These are phyloP conservation scores for Pulveroboletus sp. DNA, from an alignment of 768 basidiomycete genomes.

Conservation along the genomic window DNA sequence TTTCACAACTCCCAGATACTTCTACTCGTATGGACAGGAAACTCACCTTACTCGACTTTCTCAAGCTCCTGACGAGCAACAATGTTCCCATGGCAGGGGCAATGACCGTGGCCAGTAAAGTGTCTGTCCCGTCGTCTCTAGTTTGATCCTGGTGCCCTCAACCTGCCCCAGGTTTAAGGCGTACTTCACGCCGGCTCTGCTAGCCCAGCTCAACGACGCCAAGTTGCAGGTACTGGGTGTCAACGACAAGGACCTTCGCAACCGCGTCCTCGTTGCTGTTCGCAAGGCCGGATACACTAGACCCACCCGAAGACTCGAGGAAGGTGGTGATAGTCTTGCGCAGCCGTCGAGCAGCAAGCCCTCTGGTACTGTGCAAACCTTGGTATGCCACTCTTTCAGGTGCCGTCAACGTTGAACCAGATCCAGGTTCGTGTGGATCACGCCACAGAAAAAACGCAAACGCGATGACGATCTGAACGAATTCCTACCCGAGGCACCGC, in stretches of 20 bases:
- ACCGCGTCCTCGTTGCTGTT: slow-evolving; percentile 52
- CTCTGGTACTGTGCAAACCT: slow-evolving; percentile 23
- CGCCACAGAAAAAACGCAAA: slow-evolving; percentile 50
- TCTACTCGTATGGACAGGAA: slow-evolving; percentile 40
- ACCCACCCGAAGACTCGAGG: slow-evolving; percentile 15
- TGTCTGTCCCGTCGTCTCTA: slow-evolving; percentile 38
- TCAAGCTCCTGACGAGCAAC: slow-evolving; percentile 59
- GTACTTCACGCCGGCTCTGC: slow-evolving; percentile 54
- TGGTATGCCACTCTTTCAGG: slow-evolving; percentile 24
- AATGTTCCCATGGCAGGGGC: slow-evolving; percentile 58
- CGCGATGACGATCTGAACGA: slow-evolving; percentile 47
- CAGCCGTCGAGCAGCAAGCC: background rate
- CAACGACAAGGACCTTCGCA: slow-evolving; percentile 60
- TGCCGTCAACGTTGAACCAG: background rate
- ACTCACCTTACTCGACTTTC: slow-evolving; percentile 58
- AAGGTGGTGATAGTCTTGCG: background rate
- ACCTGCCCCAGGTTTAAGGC: slow-evolving; percentile 59
- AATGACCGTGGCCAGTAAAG: slow-evolving; percentile 65
- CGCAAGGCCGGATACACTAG: slow-evolving; percentile 57
- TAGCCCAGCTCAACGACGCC: slow-evolving; percentile 53
- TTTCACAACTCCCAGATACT: too few species aligned
- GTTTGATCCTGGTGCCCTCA: slow-evolving; percentile 3
- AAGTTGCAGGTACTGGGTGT: slow-evolving; percentile 58
- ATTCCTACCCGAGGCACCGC: slow-evolving; percentile 48
- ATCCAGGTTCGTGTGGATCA: slow-evolving; percentile 30